Evolutionary conservation across 2,329 filamentous ascomycete species (phyloP).

Genomic region (Trichophyton benhamiae): DNA sequence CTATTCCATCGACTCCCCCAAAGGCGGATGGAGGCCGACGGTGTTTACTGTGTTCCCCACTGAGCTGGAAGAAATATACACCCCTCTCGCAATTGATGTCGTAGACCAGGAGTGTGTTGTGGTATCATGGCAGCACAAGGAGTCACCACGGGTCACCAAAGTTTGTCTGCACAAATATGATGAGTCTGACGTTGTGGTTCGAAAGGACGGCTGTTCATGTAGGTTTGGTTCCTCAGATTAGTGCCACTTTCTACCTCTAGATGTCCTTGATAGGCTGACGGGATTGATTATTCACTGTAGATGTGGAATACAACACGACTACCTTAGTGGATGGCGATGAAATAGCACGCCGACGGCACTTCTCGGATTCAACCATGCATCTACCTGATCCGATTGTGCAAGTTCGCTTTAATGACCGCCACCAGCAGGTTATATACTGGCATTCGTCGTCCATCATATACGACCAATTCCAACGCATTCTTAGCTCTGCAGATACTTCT

Average conservation of each 20-base stretch:
- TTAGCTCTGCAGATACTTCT: slow-evolving; percentile 3
- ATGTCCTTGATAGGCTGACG: neutral
- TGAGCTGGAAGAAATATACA: neutral
- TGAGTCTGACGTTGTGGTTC: neutral
- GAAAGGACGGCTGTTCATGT: neutral
- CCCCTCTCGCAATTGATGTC: slow-evolving; percentile 10
- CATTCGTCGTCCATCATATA: slow-evolving; percentile 25
- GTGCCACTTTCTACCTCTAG: neutral
- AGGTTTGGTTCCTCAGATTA: neutral
- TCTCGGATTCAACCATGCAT: neutral
- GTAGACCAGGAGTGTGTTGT: neutral
- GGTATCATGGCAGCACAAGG: slow-evolving; percentile 12
- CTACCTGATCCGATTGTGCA: neutral
- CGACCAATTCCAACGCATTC: slow-evolving; percentile 23
- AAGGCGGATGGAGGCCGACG: neutral
- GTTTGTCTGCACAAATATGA: neutral
- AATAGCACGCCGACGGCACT: neutral
- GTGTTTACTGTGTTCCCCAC: slow-evolving; percentile 9
- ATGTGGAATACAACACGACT: neutral
- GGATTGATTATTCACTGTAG: neutral
- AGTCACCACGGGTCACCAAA: neutral
- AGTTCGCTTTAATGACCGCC: slow-evolving; percentile 25
- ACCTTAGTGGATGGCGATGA: neutral
- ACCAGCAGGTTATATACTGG: slow-evolving; percentile 26
- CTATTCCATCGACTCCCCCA: slow-evolving; percentile 11